Base-by-base conservation (phyloP, 495 filamentous ascomycete genomes). In the Penicillium canescens region DNA sequence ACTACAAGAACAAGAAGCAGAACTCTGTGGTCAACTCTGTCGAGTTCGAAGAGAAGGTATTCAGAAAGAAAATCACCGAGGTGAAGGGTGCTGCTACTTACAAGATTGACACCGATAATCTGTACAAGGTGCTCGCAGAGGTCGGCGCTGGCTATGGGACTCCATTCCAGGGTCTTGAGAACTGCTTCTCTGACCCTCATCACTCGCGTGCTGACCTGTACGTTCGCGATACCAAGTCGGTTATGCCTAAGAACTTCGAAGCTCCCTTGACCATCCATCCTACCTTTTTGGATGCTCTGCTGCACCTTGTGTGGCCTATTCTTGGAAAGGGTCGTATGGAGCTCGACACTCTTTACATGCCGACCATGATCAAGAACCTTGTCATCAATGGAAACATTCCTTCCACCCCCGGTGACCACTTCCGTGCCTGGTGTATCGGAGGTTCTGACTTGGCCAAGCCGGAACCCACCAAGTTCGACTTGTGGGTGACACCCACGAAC, bases 331-430 rank as follows among this genome's bases (percentile, higher is more conserved):
- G 75, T 10, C 59, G 69, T n/a, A 67, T 62, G 53, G 57, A 67
- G 10, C 56, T 74, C 11, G 62, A 70, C 2, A 66, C 65, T 0
- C 59, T 78, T 23, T 78, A 76, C 59, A 74, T 78, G 68, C 75
- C 75, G 0, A 72, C 71, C 7, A 61, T 68, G 42, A 64, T 78
- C 38, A 71, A 71, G 42, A 56, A 56, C n/a, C 34, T 73, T 23
- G 59, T 40, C 9, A 62, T 75, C 38, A 59, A 56, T 20, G 42
- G 43, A 24, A 54, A 56, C 4, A 59, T 68, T 3, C 50, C 65
- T 4, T 63, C 60, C 3, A 43, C 14, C 1, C 45, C 62, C 35
- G 72, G 72, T 12, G 59, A 66, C 36, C 57, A 49, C 40, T 42
- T 69, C 13, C 66, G 58, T 37, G 65, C 61, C 6, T 73, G 60